phyloP scores from a whole-genome alignment of 345 rosid genomes.

The Salix exigua region DNA sequence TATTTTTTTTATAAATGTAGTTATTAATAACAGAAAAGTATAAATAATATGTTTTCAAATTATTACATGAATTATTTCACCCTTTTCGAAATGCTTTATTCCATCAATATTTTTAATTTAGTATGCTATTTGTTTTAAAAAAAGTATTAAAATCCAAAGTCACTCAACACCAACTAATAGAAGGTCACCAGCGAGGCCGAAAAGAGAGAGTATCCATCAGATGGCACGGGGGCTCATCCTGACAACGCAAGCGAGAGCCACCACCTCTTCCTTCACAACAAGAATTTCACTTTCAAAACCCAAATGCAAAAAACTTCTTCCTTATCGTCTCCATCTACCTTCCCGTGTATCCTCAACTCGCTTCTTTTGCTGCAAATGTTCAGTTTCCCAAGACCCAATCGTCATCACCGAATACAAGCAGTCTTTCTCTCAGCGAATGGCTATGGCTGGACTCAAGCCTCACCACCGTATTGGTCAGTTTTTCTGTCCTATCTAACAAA shows the following conservation, averaged over 20 bases:
- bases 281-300: constrained; percentile 30
- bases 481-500: neutral
- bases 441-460: constrained; percentile 78
- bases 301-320: constrained; percentile 21
- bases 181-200: neutral
- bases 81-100: no score
- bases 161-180: no score
- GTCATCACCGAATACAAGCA: constrained; percentile 41
- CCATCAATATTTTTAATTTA: no score
- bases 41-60: no score
- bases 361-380: constrained; percentile 38
- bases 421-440: constrained; percentile 65
- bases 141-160: no score
- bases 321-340: constrained; percentile 13
- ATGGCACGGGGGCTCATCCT: constrained; percentile 50
- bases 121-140: no score
- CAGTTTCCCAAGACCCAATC: constrained; percentile 24
- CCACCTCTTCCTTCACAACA: constrained; percentile 25
- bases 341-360: constrained; percentile 19
- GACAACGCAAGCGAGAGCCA: constrained; percentile 34
- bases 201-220: no score
- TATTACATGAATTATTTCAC: no score
- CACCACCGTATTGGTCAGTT: constrained; percentile 73
- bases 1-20: no score
- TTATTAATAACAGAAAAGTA: no score